Base-by-base conservation (phyloP, 441 rosid genomes). In the Iberis amara region DNA sequence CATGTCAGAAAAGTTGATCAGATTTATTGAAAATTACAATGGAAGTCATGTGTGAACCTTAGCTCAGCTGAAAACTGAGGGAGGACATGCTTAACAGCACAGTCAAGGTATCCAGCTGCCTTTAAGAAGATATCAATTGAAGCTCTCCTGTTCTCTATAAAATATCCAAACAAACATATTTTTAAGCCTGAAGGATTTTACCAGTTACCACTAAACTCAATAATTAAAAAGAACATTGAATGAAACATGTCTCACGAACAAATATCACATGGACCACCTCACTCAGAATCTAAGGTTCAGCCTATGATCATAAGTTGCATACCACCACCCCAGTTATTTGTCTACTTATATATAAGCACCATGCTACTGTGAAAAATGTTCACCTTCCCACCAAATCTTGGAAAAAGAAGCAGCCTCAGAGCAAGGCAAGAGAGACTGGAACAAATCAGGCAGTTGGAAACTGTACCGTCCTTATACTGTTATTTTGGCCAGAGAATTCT, bases 101-200 rank as follows among this genome's bases (percentile, higher is more conserved):
- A 86, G 72, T 94, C 97, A 67, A 94, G 74, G 69, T 81, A 86
- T 61, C 99, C 99, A 30, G 97, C 94, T 45, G 96, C 99, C 79
- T 87, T 89, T 78, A 94, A 73, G 79, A 94, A 94, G 49, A 86
- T 76, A 69, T 94, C 99, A 52, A 94, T 59, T 0, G 97, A 77
- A 44, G 88, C 94, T 52, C 90, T 81, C 76, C 94, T 85, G 78
- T 77, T 85, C 62, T 89, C 99, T 94, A 68, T 37, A 52, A 49
- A 21, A 49, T 35, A 61, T 45, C 15, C 23, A 58, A 62, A 49
- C 15, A 46, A 47, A 50, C 66, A 47, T 39, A 27, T 38, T 50
- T 2, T 54, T 61, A 57, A 13, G 28, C 52, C 55, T 42, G 53
- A 47, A 35, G 52, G 32, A 31, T 10, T 35, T 5, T 10, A 32